Percentiles rank a stretch among this genome's conserved stretches.
Evolutionary conservation across 345 rosid genomes (phyloP).

Genomic region (Mercurialis annua): DNA sequence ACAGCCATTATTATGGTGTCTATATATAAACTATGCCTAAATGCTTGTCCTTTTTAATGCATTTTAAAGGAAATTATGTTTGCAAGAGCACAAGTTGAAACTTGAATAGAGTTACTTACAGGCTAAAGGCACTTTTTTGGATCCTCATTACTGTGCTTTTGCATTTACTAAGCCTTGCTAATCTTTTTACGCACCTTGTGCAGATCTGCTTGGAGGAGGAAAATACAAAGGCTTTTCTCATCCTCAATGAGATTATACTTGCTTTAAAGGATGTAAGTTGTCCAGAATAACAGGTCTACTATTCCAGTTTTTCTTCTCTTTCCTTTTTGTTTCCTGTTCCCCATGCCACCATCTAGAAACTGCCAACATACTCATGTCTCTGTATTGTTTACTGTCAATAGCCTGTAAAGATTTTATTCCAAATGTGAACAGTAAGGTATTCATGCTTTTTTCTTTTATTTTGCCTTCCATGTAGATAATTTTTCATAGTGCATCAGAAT

Average conservation of each 20-base stretch:
- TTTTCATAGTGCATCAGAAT: neutral
- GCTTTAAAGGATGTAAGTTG: conserved; percentile 77
- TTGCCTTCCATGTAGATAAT: neutral
- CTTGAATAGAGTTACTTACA: neutral
- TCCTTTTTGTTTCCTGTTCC: neutral
- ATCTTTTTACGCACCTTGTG: conserved; percentile 27
- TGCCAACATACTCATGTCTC: neutral
- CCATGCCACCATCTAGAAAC: neutral
- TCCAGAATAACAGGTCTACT: neutral
- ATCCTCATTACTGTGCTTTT: neutral
- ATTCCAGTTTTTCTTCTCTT: neutral
- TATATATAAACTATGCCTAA: neutral
- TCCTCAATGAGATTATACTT: conserved; percentile 86
- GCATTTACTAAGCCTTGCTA: conserved; percentile 1
- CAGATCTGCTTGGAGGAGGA: conserved; percentile 69
- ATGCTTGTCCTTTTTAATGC: neutral
- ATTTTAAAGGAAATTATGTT: neutral
- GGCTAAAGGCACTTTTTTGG: neutral
- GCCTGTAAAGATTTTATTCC: neutral
- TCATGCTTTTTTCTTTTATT: neutral
- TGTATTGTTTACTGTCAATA: neutral
- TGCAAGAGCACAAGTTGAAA: neutral
- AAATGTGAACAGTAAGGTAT: neutral
- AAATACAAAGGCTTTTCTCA: conserved; percentile 69
- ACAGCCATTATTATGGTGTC: neutral